Percentiles rank a stretch among this genome's conserved stretches.
Conservation (phyloP, 2,329 filamentous ascomycete genomes). For the Blastomyces parvus region DNA sequence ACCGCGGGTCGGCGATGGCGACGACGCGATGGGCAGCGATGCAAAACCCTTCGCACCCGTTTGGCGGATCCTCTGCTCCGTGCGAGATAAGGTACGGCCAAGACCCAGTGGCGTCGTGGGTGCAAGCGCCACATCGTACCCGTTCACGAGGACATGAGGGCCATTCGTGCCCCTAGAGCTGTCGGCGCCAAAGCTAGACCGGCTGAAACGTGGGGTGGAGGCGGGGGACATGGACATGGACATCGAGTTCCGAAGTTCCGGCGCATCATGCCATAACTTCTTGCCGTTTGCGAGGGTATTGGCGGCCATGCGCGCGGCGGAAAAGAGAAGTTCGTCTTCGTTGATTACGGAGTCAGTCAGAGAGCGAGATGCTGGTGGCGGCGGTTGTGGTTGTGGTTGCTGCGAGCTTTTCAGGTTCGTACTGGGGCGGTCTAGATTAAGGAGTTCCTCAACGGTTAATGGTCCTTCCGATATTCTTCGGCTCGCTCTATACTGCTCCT, state of each 20-base stretch:
- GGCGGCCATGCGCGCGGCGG: slow-evolving; percentile 33
- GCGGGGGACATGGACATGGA: slow-evolving; percentile 14
- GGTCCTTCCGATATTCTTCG: slow-evolving; percentile 9
- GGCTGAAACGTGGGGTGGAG: slow-evolving; percentile 8
- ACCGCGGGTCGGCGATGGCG: neutral
- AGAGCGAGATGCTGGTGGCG: neutral
- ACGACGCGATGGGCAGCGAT: slow-evolving; percentile 19
- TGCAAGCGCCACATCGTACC: slow-evolving; percentile 35
- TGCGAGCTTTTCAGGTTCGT: slow-evolving; percentile 9
- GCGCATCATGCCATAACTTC: slow-evolving; percentile 23
- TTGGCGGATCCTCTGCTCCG: slow-evolving; percentile 34
- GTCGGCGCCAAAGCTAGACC: slow-evolving; percentile 2
- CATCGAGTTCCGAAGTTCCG: slow-evolving; percentile 18
- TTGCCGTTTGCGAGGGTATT: slow-evolving; percentile 31
- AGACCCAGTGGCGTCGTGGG: slow-evolving; percentile 31
- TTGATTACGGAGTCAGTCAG: slow-evolving; percentile 22
- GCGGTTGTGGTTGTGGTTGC: slow-evolving; percentile 6
- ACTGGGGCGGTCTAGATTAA: slow-evolving; percentile 9
- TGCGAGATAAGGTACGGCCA: slow-evolving; percentile 34
- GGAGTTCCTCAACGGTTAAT: slow-evolving; percentile 16
- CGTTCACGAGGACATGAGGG: slow-evolving; percentile 23
- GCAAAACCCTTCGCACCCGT: slow-evolving; percentile 38
- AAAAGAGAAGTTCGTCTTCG: slow-evolving; percentile 35
- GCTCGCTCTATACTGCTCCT: slow-evolving; percentile 9
- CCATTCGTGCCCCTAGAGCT: slow-evolving; percentile 16